These are phyloP conservation scores for Angomonas deanei DNA, from an alignment of 208 protist species.

Conservation along the genomic window DNA sequence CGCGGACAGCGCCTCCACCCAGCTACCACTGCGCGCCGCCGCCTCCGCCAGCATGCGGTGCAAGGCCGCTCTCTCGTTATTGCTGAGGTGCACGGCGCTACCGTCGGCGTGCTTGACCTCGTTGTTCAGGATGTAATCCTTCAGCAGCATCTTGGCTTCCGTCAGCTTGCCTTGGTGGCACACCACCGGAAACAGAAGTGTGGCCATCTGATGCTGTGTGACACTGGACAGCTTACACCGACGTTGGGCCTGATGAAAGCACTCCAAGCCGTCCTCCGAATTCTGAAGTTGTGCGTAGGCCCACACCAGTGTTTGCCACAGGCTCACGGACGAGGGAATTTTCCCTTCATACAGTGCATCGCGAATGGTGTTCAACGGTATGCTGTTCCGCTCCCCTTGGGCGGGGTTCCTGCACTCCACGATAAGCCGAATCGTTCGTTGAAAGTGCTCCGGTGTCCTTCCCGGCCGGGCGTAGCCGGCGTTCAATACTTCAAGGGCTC, in stretches of 20 bases:
- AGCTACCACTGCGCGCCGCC: conserved; percentile 53
- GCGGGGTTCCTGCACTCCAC: conserved; percentile 17
- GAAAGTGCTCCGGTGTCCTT: conserved; percentile 66
- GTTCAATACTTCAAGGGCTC: conserved; percentile 73
- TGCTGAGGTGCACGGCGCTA: conserved; percentile 5
- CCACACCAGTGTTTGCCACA: conserved; percentile 80
- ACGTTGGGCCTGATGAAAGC: conserved; percentile 38
- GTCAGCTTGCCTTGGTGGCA: conserved; percentile 32
- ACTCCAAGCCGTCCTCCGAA: conserved; percentile 46
- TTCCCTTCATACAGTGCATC: conserved; percentile 64
- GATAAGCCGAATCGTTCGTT: conserved; percentile 62
- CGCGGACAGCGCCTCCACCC: conserved; percentile 19
- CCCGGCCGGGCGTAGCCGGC: conserved; percentile 61
- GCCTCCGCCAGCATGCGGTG: conserved; percentile 61
- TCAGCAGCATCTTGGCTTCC: conserved; percentile 32
- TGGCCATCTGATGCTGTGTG: conserved; percentile 65
- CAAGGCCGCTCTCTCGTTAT: conserved; percentile 17
- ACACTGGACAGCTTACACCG: conserved; percentile 38
- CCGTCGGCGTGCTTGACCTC: neutral
- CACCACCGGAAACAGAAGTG: conserved; percentile 54
- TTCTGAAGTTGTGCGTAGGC: conserved; percentile 46
- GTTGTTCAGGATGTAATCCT: neutral
- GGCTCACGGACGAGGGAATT: conserved; percentile 37
- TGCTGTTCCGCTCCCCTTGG: conserved; percentile 1
- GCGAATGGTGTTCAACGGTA: conserved; percentile 45